Conservation (phyloP, 768 basidiomycete genomes). For the Termitomyces sp. region DNA sequence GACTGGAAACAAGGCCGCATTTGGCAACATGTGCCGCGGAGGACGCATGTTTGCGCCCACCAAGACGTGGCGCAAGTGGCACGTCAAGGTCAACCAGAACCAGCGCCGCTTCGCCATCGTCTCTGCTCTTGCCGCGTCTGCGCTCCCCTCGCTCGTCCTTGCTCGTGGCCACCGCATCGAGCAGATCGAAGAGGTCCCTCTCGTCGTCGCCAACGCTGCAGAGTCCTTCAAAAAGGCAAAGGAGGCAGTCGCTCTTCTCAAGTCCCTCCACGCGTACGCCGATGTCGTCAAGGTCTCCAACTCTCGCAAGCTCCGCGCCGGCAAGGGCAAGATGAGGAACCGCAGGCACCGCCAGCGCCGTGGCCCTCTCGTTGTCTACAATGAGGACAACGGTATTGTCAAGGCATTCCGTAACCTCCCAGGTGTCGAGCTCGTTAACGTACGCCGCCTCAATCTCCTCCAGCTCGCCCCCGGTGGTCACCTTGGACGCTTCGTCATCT, state of each 20-base stretch:
- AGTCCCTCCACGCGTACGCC: conserved; percentile 80
- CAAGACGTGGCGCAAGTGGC: conserved; percentile 99
- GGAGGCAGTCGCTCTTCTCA: conserved; percentile 91
- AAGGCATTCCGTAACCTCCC: conserved; percentile 99
- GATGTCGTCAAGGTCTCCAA: conserved; percentile 98
- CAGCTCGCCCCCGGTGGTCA: conserved; percentile 99
- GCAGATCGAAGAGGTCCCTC: conserved; percentile 92
- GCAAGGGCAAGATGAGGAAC: conserved; percentile 96
- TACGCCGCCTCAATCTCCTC: conserved; percentile 91
- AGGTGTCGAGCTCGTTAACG: conserved; percentile 95
- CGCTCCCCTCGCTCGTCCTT: conserved; percentile 95
- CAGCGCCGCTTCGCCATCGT: conserved; percentile 97
- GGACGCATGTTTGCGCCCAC: conserved; percentile 99
- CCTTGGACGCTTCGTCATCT: conserved; percentile 97
- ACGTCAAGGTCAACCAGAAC: conserved; percentile 99
- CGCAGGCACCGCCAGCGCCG: conserved; percentile 95
- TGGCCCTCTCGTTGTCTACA: conserved; percentile 95
- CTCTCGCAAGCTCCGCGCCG: conserved; percentile 94
- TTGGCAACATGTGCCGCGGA: conserved; percentile 99
- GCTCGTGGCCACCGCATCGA: conserved; percentile 99
- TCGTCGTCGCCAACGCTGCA: conserved; percentile 73
- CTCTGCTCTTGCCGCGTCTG: conserved; percentile 96
- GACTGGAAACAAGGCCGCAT: conserved; percentile 65
- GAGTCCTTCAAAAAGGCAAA: conserved; percentile 96
- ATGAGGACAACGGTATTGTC: conserved; percentile 95